These are phyloP conservation scores for Schizopora paradoxa DNA, from an alignment of 1,284 basidiomycete species.

Conservation along the genomic window DNA sequence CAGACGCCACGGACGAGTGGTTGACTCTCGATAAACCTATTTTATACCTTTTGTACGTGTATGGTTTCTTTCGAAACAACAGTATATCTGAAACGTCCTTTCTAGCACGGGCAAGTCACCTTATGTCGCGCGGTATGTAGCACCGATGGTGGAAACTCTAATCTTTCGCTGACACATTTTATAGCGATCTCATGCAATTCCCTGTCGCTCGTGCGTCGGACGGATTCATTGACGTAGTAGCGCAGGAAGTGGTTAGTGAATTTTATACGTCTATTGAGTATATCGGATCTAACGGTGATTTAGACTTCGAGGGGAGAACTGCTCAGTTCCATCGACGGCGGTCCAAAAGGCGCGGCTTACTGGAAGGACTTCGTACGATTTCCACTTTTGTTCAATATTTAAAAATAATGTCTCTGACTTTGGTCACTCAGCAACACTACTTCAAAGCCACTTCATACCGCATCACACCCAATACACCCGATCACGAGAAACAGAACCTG, in stretches of 20 bases:
- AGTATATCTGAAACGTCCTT: slow-evolving; percentile 12
- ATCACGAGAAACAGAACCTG: slow-evolving; percentile 50
- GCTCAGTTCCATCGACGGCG: slow-evolving; percentile 59
- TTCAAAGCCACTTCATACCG: slow-evolving; percentile 76
- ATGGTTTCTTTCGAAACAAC: slow-evolving; percentile 3
- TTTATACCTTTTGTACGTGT: slow-evolving; percentile 66
- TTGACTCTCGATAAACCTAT: slow-evolving; percentile 65
- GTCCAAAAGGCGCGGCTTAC: slow-evolving; percentile 60
- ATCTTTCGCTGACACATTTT: neutral
- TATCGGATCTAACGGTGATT: neutral
- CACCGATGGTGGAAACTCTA: neutral
- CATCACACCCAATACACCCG: slow-evolving; percentile 54
- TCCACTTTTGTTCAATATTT: slow-evolving; percentile 4
- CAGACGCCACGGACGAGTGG: slow-evolving; percentile 55
- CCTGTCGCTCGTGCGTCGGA: slow-evolving; percentile 77
- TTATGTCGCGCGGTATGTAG: slow-evolving; percentile 30
- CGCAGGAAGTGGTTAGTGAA: slow-evolving; percentile 55
- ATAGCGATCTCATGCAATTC: slow-evolving; percentile 80
- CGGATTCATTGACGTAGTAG: slow-evolving; percentile 74
- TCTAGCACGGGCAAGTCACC: slow-evolving; percentile 41
- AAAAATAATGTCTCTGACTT: slow-evolving; percentile 6
- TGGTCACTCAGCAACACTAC: slow-evolving; percentile 59
- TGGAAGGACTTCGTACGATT: slow-evolving; percentile 61
- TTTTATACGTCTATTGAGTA: neutral
- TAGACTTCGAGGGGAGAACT: slow-evolving; percentile 55